A percentile compares a stretch with the other conserved stretches of the same genome.
Conservation (phyloP, 2,329 filamentous ascomycete species). For the Stemphylium beticola region DNA sequence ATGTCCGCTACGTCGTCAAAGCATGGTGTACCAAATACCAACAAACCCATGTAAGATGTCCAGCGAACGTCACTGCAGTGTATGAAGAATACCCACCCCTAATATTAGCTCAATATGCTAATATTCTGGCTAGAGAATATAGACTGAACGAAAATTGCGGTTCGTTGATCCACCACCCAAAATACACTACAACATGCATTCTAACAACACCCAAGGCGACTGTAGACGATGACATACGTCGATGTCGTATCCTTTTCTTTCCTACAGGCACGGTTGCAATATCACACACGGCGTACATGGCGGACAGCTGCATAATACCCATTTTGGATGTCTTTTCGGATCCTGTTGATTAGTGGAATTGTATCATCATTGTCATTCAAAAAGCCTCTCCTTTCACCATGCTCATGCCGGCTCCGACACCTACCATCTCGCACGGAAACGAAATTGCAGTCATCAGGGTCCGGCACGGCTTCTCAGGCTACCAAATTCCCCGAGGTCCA, state of each 20-base stretch:
- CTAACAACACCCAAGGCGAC: constrained; percentile 39
- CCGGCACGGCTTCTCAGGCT: background rate
- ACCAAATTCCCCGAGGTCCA: background rate
- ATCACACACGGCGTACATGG: constrained; percentile 42
- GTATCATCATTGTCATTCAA: constrained; percentile 29
- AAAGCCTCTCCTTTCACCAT: constrained; percentile 11
- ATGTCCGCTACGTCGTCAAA: constrained; percentile 62
- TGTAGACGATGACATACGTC: constrained; percentile 31
- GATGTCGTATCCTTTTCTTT: background rate
- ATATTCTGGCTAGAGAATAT: constrained; percentile 50
- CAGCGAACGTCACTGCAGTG: constrained; percentile 61
- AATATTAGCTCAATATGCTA: constrained; percentile 5
- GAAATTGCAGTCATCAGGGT: constrained; percentile 11
- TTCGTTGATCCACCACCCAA: constrained; percentile 30
- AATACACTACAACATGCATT: background rate
- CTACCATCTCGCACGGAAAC: constrained; percentile 13
- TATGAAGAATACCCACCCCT: constrained; percentile 28
- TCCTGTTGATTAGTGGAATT: constrained; percentile 32
- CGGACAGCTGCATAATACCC: constrained; percentile 44
- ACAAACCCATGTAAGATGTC: constrained; percentile 62
- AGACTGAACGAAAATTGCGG: constrained; percentile 57
- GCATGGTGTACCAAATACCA: constrained; percentile 63
- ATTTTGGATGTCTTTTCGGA: constrained; percentile 27
- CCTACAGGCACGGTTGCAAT: constrained; percentile 21
- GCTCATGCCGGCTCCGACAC: constrained; percentile 3